phyloP scores from a whole-genome alignment of 495 filamentous ascomycete genomes.

The Podospora appendiculata region DNA sequence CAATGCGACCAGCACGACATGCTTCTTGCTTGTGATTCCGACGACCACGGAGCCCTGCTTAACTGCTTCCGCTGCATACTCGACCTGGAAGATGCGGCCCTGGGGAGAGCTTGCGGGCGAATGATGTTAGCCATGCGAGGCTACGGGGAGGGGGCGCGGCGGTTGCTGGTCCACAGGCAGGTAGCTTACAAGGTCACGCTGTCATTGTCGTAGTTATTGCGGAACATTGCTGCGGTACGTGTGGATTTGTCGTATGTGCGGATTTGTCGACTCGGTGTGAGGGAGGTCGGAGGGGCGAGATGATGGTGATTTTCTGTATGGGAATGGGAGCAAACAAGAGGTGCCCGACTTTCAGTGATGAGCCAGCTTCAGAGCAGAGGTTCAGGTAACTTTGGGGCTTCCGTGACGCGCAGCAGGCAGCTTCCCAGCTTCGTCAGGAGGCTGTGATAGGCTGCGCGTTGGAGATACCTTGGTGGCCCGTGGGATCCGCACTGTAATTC shows the following conservation, averaged over 20 bases:
- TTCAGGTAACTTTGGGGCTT: slow-evolving; percentile 1
- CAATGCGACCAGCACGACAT: slow-evolving; percentile 88
- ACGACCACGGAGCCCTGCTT: slow-evolving; percentile 99
- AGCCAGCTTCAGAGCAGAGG: background rate
- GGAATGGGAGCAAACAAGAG: too few relatives aligned
- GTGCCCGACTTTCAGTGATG: too few relatives aligned
- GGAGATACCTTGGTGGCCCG: background rate
- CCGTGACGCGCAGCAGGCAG: slow-evolving; percentile 16
- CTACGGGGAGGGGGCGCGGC: background rate
- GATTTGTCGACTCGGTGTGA: background rate
- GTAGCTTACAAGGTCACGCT: slow-evolving; percentile 88
- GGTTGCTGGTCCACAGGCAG: background rate
- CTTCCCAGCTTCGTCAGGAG: slow-evolving; percentile 26
- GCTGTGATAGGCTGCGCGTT: background rate
- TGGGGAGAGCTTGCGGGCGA: slow-evolving; percentile 71
- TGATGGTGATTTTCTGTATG: too few relatives aligned
- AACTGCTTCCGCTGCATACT: slow-evolving; percentile 97
- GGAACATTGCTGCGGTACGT: slow-evolving; percentile 67
- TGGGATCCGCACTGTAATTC: too few relatives aligned
- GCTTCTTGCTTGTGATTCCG: slow-evolving; percentile 94
- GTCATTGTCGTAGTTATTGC: slow-evolving; percentile 99
- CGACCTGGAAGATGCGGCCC: slow-evolving; percentile 98
- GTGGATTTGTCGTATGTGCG: background rate
- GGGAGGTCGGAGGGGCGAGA: too few relatives aligned
- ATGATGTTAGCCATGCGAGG: too few relatives aligned